These are phyloP conservation scores for Suillus hirtellus DNA, from an alignment of 768 basidiomycete species.

Conservation along the genomic window DNA sequence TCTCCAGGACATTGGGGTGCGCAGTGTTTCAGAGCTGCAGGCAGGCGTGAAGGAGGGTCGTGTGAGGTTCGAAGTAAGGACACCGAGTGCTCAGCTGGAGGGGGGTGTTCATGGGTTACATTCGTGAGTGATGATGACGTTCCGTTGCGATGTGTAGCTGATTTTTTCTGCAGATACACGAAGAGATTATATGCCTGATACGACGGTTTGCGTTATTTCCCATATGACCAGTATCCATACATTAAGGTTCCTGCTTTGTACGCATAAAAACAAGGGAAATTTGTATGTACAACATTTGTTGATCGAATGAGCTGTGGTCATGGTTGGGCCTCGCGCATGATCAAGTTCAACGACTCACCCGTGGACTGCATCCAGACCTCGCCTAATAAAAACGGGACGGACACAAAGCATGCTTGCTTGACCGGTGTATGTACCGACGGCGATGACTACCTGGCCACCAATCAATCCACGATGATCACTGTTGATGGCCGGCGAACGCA, in stretches of 20 bases:
- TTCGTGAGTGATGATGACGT: conserved; percentile 60
- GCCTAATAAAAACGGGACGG: not conserved
- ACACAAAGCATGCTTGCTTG: not conserved
- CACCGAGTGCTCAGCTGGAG: conserved; percentile 93
- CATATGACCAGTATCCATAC: not conserved
- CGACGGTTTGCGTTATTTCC: not conserved
- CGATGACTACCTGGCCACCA: not conserved
- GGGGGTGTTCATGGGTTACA: conserved; percentile 95
- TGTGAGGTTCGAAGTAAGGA: conserved; percentile 90
- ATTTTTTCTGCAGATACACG: conserved; percentile 44
- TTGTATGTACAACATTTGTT: conserved; percentile 2
- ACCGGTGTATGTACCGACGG: not conserved
- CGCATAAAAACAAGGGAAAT: conserved; percentile 2
- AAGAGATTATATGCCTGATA: conserved; percentile 53
- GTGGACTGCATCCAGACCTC: not conserved
- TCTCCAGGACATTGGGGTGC: conserved; percentile 89
- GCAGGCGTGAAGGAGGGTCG: conserved; percentile 61
- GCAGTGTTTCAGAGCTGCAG: conserved; percentile 64
- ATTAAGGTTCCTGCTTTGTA: not conserved
- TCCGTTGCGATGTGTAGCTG: conserved; percentile 1
- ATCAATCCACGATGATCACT: not conserved
- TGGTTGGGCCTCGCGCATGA: not conserved
- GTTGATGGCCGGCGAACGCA: not conserved
- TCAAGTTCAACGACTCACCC: not conserved
- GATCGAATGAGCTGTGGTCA: not conserved